Evolutionary conservation across 352 stramenopile genomes (phyloP).

Genomic region (Phytophthora pisi): DNA sequence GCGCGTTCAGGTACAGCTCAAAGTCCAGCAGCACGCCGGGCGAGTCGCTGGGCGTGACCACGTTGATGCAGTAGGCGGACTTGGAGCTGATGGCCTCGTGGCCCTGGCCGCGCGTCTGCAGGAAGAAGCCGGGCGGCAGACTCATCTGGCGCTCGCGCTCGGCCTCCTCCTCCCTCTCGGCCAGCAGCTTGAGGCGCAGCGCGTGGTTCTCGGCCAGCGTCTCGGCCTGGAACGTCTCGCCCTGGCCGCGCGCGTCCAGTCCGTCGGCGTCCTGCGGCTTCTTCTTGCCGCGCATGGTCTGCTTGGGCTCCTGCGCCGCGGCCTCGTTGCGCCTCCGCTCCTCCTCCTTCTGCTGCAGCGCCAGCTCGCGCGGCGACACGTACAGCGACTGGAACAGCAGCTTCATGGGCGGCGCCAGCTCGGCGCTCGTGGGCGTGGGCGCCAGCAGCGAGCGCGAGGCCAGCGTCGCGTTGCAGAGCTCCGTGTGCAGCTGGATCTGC

Average conservation of each 20-base stretch:
- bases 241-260: conserved; percentile 13
- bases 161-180: conserved; percentile 17
- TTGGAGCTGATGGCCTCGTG: conserved; percentile 66
- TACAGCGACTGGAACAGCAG: conserved; percentile 83
- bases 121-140: conserved; percentile 66
- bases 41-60: conserved; percentile 66
- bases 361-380: conserved; percentile 65
- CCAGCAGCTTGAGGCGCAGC: conserved; percentile 8
- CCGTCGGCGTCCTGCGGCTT: conserved; percentile 13
- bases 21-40: conserved; percentile 69
- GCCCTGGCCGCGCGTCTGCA: conserved; percentile 73
- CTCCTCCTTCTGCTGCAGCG: conserved; percentile 48
- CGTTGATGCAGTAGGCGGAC: conserved; percentile 80
- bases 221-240: conserved; percentile 27
- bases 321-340: conserved; percentile 43
- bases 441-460: conserved; percentile 47
- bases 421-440: conserved; percentile 43
- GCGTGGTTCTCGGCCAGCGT: conserved; percentile 22
- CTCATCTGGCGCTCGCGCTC: conserved; percentile 35
- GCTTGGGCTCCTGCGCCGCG: conserved; percentile 27
- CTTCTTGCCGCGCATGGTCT: conserved; percentile 22
- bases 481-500: conserved; percentile 61
- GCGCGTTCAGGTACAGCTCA: conserved; percentile 71
- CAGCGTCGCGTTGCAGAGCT: conserved; percentile 70
- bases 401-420: conserved; percentile 65